Percentiles rank a stretch among this genome's conserved stretches.
Conservation (phyloP, 2,329 filamentous ascomycete genomes). For the Cercospora janseana region DNA sequence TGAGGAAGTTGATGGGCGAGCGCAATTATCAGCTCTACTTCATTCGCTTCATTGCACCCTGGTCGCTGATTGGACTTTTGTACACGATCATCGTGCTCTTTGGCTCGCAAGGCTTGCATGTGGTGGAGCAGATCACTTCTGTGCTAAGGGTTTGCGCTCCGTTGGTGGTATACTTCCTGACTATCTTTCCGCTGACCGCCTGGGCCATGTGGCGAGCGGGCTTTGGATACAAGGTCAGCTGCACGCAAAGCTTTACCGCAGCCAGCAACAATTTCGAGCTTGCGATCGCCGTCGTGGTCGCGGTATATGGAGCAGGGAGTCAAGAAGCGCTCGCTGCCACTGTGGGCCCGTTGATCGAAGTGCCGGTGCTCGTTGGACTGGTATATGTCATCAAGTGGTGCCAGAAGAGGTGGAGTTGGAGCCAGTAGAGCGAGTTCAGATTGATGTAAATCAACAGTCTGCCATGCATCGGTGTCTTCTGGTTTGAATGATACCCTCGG, state of each 20-base stretch:
- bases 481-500: too few relatives aligned
- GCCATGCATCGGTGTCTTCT: too few relatives aligned
- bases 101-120: conserved; percentile 72
- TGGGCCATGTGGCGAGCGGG: conserved; percentile 62
- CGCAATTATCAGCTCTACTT: conserved; percentile 68
- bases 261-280: conserved; percentile 93
- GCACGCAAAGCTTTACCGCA: conserved; percentile 82
- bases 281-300: conserved; percentile 82
- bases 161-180: conserved; percentile 71
- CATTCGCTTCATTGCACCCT: conserved; percentile 66
- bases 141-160: conserved; percentile 80
- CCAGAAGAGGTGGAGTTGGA: conserved; percentile 56
- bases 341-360: conserved; percentile 81
- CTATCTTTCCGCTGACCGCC: conserved; percentile 69
- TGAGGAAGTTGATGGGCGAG: conserved; percentile 56
- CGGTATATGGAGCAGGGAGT: conserved; percentile 73
- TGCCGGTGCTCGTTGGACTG: conserved; percentile 73
- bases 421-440: too few relatives aligned
- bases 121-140: conserved; percentile 78
- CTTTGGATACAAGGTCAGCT: conserved; percentile 67
- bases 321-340: conserved; percentile 79
- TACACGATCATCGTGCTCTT: conserved; percentile 88
- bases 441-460: too few relatives aligned
- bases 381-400: conserved; percentile 71
- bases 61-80: conserved; percentile 76